phyloP scores from a whole-genome alignment of 2,329 filamentous ascomycete species.

The Cyclaneusma minus region DNA sequence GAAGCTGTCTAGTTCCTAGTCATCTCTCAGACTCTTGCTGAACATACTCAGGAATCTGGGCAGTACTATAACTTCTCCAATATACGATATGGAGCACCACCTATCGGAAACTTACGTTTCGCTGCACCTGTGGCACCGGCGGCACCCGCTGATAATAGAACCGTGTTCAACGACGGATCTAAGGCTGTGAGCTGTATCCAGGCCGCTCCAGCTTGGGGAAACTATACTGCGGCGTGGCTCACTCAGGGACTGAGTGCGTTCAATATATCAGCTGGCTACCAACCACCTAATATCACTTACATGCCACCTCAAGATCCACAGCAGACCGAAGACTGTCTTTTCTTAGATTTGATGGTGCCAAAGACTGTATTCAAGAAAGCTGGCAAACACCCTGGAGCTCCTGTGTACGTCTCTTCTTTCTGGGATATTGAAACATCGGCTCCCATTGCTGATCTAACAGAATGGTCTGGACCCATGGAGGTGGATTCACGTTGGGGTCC shows the following conservation, averaged over 20 bases:
- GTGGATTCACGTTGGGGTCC: conserved; percentile 15
- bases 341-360: conserved; percentile 19
- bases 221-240: conserved; percentile 25
- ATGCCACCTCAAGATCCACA: conserved; percentile 3
- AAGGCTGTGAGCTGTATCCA: conserved; percentile 25
- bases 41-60: conserved; percentile 13
- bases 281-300: conserved; percentile 5
- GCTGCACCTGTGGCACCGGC: too few species aligned
- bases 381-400: too few species aligned
- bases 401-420: conserved; percentile 4
- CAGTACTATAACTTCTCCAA: conserved; percentile 38
- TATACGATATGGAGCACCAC: conserved; percentile 38
- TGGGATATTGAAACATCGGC: conserved; percentile 1
- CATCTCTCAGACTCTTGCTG: conserved; percentile 6
- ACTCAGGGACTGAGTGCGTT: conserved; percentile 18
- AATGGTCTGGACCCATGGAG: conserved; percentile 18
- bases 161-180: conserved; percentile 27
- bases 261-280: conserved; percentile 5
- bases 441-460: not conserved
- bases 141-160: too few species aligned
- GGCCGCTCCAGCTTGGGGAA: conserved; percentile 24
- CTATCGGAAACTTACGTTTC: conserved; percentile 34
- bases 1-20: conserved; percentile 8
- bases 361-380: too few species aligned
- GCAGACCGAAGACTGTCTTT: conserved; percentile 17